A percentile compares a stretch with the other conserved stretches of the same genome.
phyloP scores from a whole-genome alignment of 441 rosid genomes.

The Codiaeum variegatum region DNA sequence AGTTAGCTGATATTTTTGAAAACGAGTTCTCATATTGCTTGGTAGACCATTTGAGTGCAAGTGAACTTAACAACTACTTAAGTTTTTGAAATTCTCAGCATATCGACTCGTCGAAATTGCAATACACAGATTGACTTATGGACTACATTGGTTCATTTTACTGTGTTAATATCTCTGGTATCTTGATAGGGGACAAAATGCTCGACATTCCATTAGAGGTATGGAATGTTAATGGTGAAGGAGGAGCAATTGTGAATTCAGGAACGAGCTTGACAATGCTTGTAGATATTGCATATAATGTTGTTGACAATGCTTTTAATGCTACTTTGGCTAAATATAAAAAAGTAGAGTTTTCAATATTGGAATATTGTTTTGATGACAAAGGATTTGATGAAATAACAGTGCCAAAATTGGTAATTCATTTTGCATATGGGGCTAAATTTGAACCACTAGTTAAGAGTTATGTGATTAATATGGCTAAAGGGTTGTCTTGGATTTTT shows the following conservation, averaged over 20 bases:
- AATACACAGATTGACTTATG: slow-evolving; percentile 22
- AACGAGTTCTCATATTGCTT: slow-evolving; percentile 42
- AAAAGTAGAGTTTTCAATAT: background rate
- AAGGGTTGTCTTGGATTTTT: slow-evolving; percentile 22
- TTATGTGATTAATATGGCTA: slow-evolving; percentile 21
- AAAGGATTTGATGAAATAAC: background rate
- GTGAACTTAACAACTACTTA: slow-evolving; percentile 22
- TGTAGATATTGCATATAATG: slow-evolving; percentile 12
- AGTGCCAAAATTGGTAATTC: slow-evolving; percentile 24
- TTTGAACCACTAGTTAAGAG: slow-evolving; percentile 25
- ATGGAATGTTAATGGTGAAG: slow-evolving; percentile 11
- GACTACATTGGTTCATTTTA: slow-evolving; percentile 15
- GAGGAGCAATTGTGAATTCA: slow-evolving; percentile 29
- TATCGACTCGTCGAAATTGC: background rate
- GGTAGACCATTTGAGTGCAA: slow-evolving; percentile 39
- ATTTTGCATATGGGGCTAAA: slow-evolving; percentile 25
- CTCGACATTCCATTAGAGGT: slow-evolving; percentile 13
- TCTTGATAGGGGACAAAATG: slow-evolving; percentile 23
- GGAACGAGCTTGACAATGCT: slow-evolving; percentile 30
- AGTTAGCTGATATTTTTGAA: slow-evolving; percentile 24
- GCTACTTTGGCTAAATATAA: slow-evolving; percentile 5
- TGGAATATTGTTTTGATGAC: slow-evolving; percentile 15
- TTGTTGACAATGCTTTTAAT: slow-evolving; percentile 12
- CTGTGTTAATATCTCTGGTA: slow-evolving; percentile 22
- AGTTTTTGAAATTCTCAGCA: slow-evolving; percentile 17